Evolutionary conservation across 2,329 filamentous ascomycete species (phyloP).

Genomic region (Passalora sequoiae): DNA sequence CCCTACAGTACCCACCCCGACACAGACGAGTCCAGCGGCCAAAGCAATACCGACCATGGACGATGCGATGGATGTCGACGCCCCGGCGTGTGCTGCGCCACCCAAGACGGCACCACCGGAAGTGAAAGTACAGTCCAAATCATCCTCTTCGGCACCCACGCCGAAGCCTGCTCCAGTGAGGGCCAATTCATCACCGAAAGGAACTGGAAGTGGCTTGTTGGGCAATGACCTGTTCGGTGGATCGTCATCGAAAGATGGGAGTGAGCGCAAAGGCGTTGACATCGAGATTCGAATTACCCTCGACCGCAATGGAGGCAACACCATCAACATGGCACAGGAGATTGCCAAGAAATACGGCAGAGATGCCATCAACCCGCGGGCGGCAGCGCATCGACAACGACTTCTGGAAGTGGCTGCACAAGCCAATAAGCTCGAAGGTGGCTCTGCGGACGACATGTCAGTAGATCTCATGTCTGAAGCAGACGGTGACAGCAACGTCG

Average conservation of each 20-base stretch:
- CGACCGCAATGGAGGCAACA: constrained; percentile 76
- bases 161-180: constrained; percentile 40
- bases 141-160: constrained; percentile 26
- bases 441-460: constrained; percentile 73
- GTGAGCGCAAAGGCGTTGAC: constrained; percentile 55
- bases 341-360: constrained; percentile 93
- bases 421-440: constrained; percentile 76
- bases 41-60: constrained; percentile 19
- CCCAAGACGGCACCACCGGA: constrained; percentile 13
- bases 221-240: constrained; percentile 58
- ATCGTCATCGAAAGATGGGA: constrained; percentile 41
- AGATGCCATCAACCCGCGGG: constrained; percentile 83
- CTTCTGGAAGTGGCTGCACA: constrained; percentile 84
- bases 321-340: constrained; percentile 90
- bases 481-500: constrained; percentile 76
- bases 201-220: constrained; percentile 59
- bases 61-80: constrained; percentile 33
- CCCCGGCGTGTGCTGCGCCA: constrained; percentile 14
- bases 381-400: constrained; percentile 82
- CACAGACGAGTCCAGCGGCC: constrained; percentile 12
- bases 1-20: neutral
- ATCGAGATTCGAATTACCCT: constrained; percentile 82
- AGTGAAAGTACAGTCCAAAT: constrained; percentile 24
- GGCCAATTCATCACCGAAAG: constrained; percentile 27
- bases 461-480: constrained; percentile 61